phyloP scores from a whole-genome alignment of 2,329 filamentous ascomycete species.

The Penicillium sp. region DNA sequence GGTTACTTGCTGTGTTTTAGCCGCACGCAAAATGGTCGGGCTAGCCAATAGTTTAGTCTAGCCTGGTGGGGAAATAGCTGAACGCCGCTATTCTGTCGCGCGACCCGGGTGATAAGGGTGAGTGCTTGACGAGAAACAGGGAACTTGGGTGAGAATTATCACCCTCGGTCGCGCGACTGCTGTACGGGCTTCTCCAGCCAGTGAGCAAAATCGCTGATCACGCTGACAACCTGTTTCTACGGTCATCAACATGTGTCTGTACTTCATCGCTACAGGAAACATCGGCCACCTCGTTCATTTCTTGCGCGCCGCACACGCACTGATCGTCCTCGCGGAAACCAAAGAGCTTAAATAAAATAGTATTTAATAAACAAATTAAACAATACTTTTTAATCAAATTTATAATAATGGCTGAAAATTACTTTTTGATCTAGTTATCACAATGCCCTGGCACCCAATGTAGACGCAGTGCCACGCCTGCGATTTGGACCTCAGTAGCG shows the following conservation, averaged over 20 bases:
- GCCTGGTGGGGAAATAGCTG: conserved; percentile 2
- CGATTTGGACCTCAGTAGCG: conserved; percentile 13
- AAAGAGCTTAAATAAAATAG: no score
- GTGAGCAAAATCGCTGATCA: background rate
- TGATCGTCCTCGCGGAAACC: background rate
- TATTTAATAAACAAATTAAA: no score
- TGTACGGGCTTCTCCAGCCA: background rate
- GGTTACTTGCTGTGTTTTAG: background rate
- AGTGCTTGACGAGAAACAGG: background rate
- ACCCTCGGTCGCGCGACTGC: background rate
- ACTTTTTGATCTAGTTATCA: no score
- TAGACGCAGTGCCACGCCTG: conserved; percentile 15
- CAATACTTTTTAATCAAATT: no score
- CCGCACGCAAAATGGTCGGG: conserved; percentile 1
- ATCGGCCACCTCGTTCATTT: no score
- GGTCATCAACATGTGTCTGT: no score
- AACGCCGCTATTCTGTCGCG: conserved; percentile 2
- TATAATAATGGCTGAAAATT: no score
- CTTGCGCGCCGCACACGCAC: conserved; percentile 2
- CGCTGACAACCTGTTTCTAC: no score
- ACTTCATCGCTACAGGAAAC: no score
- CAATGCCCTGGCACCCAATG: conserved; percentile 16
- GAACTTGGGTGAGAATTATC: conserved; percentile 4
- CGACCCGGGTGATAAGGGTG: background rate
- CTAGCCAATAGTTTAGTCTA: conserved; percentile 2